Conservation (phyloP, 108 stramenopile species). For the Mayamaea pseudoterrestris region DNA sequence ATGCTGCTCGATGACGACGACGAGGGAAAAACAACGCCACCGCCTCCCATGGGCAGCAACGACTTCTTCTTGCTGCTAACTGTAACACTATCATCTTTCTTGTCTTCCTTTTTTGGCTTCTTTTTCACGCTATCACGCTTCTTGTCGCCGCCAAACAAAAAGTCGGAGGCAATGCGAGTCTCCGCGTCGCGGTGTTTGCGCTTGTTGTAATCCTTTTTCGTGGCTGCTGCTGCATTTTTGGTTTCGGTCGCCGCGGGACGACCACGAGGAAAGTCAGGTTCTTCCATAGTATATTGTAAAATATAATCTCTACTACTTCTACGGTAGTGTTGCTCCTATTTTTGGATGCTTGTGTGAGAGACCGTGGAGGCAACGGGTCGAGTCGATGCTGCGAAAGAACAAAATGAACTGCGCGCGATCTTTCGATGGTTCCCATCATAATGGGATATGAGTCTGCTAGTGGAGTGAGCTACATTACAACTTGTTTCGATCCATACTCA, state of each 20-base stretch:
- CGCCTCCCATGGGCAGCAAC: constrained; percentile 64
- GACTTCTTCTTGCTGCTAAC: constrained; percentile 6
- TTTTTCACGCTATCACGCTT: constrained; percentile 4
- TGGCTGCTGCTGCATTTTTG: neutral
- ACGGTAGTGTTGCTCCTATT: neutral
- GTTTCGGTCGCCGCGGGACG: neutral
- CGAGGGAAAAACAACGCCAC: constrained; percentile 44
- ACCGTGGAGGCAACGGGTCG: too few relatives aligned
- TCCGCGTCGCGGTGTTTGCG: neutral
- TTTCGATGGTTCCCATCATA: too few relatives aligned
- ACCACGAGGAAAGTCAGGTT: constrained; percentile 5
- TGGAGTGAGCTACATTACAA: too few relatives aligned
- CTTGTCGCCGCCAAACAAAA: constrained; percentile 21
- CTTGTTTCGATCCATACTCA: too few relatives aligned
- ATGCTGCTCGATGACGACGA: constrained; percentile 1
- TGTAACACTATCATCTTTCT: constrained; percentile 7
- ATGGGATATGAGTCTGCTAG: too few relatives aligned
- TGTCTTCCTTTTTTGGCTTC: constrained; percentile 2
- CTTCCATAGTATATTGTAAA: constrained; percentile 2
- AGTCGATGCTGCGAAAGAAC: too few relatives aligned
- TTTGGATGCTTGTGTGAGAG: too few relatives aligned
- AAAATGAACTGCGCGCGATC: too few relatives aligned
- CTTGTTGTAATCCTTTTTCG: constrained; percentile 3
- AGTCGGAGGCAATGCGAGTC: constrained; percentile 10
- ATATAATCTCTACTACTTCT: neutral